These are phyloP conservation scores for Ceratobasidium sp. DNA, from an alignment of 1,284 basidiomycete species.

Conservation along the genomic window DNA sequence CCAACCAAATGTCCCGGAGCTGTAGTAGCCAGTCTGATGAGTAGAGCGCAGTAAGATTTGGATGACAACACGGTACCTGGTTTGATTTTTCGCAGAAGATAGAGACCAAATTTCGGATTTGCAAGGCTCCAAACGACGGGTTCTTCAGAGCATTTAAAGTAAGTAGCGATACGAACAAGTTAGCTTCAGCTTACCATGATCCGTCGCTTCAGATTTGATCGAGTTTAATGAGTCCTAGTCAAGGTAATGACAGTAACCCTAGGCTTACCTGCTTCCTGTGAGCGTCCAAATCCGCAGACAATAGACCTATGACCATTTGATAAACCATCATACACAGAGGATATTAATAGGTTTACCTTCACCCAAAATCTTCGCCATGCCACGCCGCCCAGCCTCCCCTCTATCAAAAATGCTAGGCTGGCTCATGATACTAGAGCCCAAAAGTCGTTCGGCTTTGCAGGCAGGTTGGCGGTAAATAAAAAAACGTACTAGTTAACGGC, in stretches of 20 bases:
- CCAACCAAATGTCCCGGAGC: conserved; percentile 47
- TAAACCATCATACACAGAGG: neutral
- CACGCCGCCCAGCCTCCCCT: neutral
- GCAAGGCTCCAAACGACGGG: conserved; percentile 47
- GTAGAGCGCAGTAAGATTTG: neutral
- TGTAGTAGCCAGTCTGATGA: neutral
- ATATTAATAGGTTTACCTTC: conserved; percentile 16
- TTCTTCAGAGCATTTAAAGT: conserved; percentile 2
- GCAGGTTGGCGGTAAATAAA: neutral
- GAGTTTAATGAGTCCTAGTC: neutral
- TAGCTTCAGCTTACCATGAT: conserved; percentile 41
- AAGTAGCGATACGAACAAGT: neutral
- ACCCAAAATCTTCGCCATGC: conserved; percentile 21
- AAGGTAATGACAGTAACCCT: no score
- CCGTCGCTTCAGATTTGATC: conserved; percentile 31
- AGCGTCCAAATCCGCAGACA: conserved; percentile 20
- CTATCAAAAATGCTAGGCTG: neutral
- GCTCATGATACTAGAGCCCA: conserved; percentile 5
- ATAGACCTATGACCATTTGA: neutral
- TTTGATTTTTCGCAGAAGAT: conserved; percentile 47
- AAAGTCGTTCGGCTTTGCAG: no score
- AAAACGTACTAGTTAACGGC: conserved; percentile 34
- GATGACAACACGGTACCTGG: conserved; percentile 14
- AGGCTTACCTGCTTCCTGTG: conserved; percentile 31
- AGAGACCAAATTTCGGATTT: conserved; percentile 44